Evolutionary conservation across 208 protist species (phyloP), one percentile per base, ranked within the genome.

Genomic region (Wallacemonas sp.): DNA sequence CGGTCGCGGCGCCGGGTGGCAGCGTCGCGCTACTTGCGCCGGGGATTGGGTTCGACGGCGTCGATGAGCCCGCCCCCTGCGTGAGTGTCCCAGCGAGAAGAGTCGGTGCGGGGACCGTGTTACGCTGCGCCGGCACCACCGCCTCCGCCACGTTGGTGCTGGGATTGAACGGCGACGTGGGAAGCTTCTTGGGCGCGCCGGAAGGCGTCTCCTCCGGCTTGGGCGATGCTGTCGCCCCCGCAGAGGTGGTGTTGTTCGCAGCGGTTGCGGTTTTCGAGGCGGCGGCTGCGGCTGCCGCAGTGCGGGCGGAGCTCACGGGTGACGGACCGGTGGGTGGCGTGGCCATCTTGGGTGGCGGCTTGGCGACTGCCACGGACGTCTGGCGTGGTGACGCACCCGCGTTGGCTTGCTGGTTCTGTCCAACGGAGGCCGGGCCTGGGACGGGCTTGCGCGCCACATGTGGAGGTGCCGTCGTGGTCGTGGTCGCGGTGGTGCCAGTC

Each of bases 21-120:
- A 58, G 52, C 5, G 52, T 58, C 16, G 52, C 19, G 52, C 19
- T 58, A 29, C 52, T 58, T n/a, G 52, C 52, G 0, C 52, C 52
- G 30, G 52, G n/a, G n/a, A 58, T 5, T 36, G 48, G 48, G 21
- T 23, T 12, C n/a, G 26, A 33, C 24, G 48, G 12, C 11, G 26
- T 33, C 12, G 48, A 56, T 8, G 48, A 56, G 48, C 6, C 24
- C 6, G 8, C 48, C 6, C 48, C n/a, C n/a, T n/a, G n/a, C n/a
- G n/a, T 33, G 24, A 19, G 27, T 5, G 48, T 33, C 6, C 48
- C 21, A 12, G n/a, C 24, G 24, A 4, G 21, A 5, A 23, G 14
- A 9, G 1, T 23, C 6, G 48, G 48, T n/a, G 26, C 36, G 36
- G 36, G 26, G 8, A 56, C 29, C 4, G 52, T 41, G 30, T 58